Evolutionary conservation across 2,329 filamentous ascomycete genomes (phyloP), one percentile per base, ranked within the genome.

Genomic region (Eutypella sp.): DNA sequence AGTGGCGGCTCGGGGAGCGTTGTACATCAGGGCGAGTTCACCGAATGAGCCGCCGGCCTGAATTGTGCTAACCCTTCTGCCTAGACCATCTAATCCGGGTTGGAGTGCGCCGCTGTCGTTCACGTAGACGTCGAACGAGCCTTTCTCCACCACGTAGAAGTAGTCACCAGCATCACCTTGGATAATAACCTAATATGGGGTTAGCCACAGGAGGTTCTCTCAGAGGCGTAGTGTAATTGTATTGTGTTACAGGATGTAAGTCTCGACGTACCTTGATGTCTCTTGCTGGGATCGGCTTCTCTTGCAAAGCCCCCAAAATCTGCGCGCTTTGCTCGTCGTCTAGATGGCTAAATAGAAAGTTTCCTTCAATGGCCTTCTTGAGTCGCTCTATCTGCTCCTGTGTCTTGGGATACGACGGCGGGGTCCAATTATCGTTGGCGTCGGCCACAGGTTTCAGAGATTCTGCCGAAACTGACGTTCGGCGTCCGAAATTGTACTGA

Each of bases 21-120:
- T 96, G 73, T 99, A 97, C 93, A 99, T 97, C 59, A 99, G 76
- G 11, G 93, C 93, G 46, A 99, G 77, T 71, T 99, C 93, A 58
- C 93, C 93, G 67, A 99, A 99, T 4, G 90, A 96, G 50, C 91
- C 91, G 41, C 93, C 93, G 3, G 90, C 81, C 38, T 88, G 85
- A 47, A 95, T 95, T 31, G 78, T 83, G 57, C 82, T 83, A 23
- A 97, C 92, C 59, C 89, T 87, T 49, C 77, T 75, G 41, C 93
- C 93, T 70, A 96, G 77, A 10, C 92, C 93, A 40, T 91, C 83
- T 1, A 79, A 74, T 1, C 92, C 92, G 7, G 89, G 76, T 62
- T 95, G 87, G 44, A 95, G 76, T 34, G 81, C 73, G 49, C 93
- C 92, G 9, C 78, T 78, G 11, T 77, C 67, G 65, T 96, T 91